Evolutionary conservation across 805 yeast species (phyloP).

Genomic region (Pichia sporocuriosa): DNA sequence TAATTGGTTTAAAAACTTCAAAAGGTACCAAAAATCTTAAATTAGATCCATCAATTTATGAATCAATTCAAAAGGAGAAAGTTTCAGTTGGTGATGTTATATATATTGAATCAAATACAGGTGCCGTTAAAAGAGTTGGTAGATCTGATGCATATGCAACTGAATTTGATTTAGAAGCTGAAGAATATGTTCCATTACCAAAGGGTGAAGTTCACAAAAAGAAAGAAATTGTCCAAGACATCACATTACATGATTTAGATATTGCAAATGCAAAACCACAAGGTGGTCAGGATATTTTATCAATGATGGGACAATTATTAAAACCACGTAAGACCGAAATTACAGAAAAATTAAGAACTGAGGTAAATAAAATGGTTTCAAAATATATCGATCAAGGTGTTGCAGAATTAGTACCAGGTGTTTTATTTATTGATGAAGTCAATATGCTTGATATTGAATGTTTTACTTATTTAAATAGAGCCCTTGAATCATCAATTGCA

Average conservation of each 20-base stretch:
- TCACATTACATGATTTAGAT: slow-evolving; percentile 95
- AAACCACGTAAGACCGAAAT: slow-evolving; percentile 97
- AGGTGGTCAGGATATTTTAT: slow-evolving; percentile 91
- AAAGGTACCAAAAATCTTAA: slow-evolving; percentile 95
- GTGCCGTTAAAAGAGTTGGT: slow-evolving; percentile 90
- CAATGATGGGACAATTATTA: slow-evolving; percentile 96
- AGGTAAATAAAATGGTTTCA: slow-evolving; percentile 92
- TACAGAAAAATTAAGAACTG: slow-evolving; percentile 90
- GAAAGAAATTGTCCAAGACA: slow-evolving; percentile 93
- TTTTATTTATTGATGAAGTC: slow-evolving; percentile 94
- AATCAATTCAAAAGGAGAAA: slow-evolving; percentile 89
- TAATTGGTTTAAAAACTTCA: slow-evolving; percentile 94
- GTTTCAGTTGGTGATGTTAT: slow-evolving; percentile 96
- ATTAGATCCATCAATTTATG: slow-evolving; percentile 97
- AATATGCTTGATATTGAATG: slow-evolving; percentile 98
- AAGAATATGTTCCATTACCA: slow-evolving; percentile 96
- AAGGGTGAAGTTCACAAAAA: slow-evolving; percentile 97
- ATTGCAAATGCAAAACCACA: slow-evolving; percentile 96
- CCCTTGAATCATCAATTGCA: slow-evolving; percentile 91
- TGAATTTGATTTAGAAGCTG: slow-evolving; percentile 97
- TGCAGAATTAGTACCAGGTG: slow-evolving; percentile 97
- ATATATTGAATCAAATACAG: slow-evolving; percentile 90
- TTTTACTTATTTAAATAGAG: slow-evolving; percentile 91
- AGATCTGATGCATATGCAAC: slow-evolving; percentile 94
- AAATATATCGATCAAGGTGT: slow-evolving; percentile 99